phyloP scores from a whole-genome alignment of 176 grass and related monocot genomes.

The Triticum timopheevii region DNA sequence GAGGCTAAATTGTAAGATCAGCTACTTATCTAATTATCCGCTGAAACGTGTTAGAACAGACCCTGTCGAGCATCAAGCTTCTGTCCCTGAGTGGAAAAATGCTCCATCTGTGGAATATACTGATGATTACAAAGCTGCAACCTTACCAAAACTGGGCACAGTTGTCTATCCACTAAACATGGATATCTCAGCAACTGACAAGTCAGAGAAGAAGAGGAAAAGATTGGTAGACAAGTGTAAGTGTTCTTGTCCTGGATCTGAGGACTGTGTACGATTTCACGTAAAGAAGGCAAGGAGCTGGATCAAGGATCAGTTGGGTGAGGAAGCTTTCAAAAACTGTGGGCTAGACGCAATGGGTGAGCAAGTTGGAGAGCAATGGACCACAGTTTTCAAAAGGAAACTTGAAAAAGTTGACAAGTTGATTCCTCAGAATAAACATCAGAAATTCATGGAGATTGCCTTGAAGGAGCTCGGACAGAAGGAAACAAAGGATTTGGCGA shows the following conservation, averaged over 20 bases:
- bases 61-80: conserved; percentile 7
- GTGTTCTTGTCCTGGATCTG: conserved; percentile 48
- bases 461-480: conserved; percentile 22
- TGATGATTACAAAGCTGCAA: conserved; percentile 30
- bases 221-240: conserved; percentile 20
- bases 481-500: background rate
- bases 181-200: background rate
- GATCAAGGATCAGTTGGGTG: conserved; percentile 37
- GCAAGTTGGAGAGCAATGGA: conserved; percentile 37
- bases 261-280: conserved; percentile 32
- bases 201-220: conserved; percentile 8
- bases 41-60: background rate
- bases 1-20: conserved; percentile 21
- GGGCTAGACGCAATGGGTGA: conserved; percentile 50
- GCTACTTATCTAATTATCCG: background rate
- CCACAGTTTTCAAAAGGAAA: conserved; percentile 28
- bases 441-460: conserved; percentile 35
- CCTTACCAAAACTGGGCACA: conserved; percentile 30
- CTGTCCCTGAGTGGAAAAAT: conserved; percentile 35
- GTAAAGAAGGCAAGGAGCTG: conserved; percentile 20
- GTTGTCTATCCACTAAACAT: conserved; percentile 27
- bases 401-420: conserved; percentile 27
- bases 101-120: conserved; percentile 19
- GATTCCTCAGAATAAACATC: conserved; percentile 35
- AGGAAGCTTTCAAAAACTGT: conserved; percentile 36